Evolutionary conservation across 192 early-diverging fungal species (phyloP), one percentile per base, ranked within the genome.

Genomic region (Linnemannia zychae): DNA sequence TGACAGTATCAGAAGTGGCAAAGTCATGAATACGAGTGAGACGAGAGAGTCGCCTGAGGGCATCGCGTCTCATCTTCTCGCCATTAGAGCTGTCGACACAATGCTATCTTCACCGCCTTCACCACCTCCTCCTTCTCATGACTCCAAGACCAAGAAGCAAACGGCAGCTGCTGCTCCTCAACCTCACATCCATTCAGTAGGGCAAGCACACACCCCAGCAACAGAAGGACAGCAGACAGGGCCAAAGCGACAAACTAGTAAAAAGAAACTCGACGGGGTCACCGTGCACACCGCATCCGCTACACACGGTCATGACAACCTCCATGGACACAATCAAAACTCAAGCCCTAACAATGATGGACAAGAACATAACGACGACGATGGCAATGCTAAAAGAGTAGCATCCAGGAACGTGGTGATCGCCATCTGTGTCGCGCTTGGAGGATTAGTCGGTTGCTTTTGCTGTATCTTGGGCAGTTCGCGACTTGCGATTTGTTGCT

Each of bases 401-500:
- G 13, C 28, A 13, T 4, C 57, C 4, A n/a, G 28, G 57, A 63
- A 28, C 57, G 15, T 24, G 2, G 57, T 63, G 28, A 31, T 31
- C 22, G 12, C 80, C 16, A 77, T 75, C 50, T 72, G 71, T 20
- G 46, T 38, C 33, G 67, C 74, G 33, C 33, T 66, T 13, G 68
- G 50, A 9, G 76, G 34, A 31, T 34, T 67, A 28, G 44, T n/a
- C 20, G 18, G 68, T 44, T 71, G 68, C 73, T 71, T 71, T 28
- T 40, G 74, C n/a, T 36, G 81, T 70, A 33, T 74, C 36, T 22
- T 78, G 66, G 49, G 82, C 31, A 5, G 66, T 72, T 13, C 68
- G 28, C 12, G 82, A 72, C 60, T 83, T 72, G 22, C 74, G 24
- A 4, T 78, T 69, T 67, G 65, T 16, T 68, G 73, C 33, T 36